phyloP scores from a whole-genome alignment of 2,329 filamentous ascomycete species.

The Lithohypha guttulata region DNA sequence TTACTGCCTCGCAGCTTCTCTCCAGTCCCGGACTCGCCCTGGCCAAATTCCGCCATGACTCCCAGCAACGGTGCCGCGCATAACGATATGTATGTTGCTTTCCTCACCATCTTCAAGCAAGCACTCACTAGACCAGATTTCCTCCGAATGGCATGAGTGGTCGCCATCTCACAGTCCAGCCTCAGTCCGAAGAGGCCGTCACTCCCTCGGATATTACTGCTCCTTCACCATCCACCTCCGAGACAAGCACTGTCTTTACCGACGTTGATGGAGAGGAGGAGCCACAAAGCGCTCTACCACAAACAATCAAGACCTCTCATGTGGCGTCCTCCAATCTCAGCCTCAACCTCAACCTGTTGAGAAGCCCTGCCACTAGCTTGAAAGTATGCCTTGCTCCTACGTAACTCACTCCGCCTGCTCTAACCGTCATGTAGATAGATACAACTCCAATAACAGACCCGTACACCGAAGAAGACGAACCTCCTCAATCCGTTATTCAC shows the following conservation, averaged over 20 bases:
- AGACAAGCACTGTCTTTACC: slow-evolving; percentile 59
- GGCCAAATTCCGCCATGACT: slow-evolving; percentile 7
- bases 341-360: slow-evolving; percentile 1
- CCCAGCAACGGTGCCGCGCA: slow-evolving; percentile 5
- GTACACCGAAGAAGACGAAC: slow-evolving; percentile 55
- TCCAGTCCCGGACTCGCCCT: slow-evolving; percentile 6
- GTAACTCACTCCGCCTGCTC: too few species aligned
- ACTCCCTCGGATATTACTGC: slow-evolving; percentile 34
- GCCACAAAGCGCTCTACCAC: slow-evolving; percentile 24
- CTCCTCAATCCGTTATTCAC: slow-evolving; percentile 79
- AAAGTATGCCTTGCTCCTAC: background rate
- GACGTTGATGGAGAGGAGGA: slow-evolving; percentile 58
- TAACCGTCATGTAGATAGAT: slow-evolving; percentile 27
- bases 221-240: slow-evolving; percentile 50
- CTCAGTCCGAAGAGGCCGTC: slow-evolving; percentile 1
- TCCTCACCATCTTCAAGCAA: background rate
- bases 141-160: background rate
- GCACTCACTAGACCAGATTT: slow-evolving; percentile 4
- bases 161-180: background rate
- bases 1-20: slow-evolving; percentile 5
- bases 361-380: slow-evolving; percentile 1
- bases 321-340: slow-evolving; percentile 1
- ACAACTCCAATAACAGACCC: too few species aligned
- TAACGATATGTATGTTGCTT: slow-evolving; percentile 6
- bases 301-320: slow-evolving; percentile 6